Conservation (phyloP, 1,139 yeast species). For the Pichia sorboxylosa region DNA sequence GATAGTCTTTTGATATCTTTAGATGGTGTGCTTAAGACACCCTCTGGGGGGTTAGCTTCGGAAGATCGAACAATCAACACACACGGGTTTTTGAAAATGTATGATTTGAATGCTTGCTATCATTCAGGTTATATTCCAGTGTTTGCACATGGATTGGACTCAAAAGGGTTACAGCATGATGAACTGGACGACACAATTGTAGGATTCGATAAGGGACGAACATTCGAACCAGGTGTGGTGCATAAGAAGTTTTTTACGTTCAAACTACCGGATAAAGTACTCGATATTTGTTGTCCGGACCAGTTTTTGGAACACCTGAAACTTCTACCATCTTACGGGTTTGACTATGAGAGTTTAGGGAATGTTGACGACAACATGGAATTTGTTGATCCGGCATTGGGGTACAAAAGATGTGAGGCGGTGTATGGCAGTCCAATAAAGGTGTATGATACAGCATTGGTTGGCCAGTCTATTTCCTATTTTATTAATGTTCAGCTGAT, state of each 20-base stretch:
- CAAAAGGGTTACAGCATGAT: conserved; percentile 3
- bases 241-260: conserved; percentile 34
- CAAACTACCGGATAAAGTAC: conserved; percentile 44
- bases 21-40: conserved; percentile 31
- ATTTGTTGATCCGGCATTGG: conserved; percentile 20
- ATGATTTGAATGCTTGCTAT: conserved; percentile 32
- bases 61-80: conserved; percentile 8
- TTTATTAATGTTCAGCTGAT: conserved; percentile 18
- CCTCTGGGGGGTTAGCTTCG: conserved; percentile 2
- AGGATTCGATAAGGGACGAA: conserved; percentile 42
- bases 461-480: conserved; percentile 18
- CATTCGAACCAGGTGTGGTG: conserved; percentile 36
- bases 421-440: conserved; percentile 26
- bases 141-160: conserved; percentile 2
- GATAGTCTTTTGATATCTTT: conserved; percentile 47
- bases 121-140: conserved; percentile 23
- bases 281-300: conserved; percentile 50
- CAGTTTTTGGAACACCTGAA: conserved; percentile 36
- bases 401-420: conserved; percentile 30
- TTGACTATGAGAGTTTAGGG: conserved; percentile 23
- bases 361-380: not conserved
- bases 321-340: conserved; percentile 57
- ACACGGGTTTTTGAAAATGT: conserved; percentile 28
- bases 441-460: conserved; percentile 21
- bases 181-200: conserved; percentile 34